phyloP scores from a whole-genome alignment of 2,329 filamentous ascomycete species.

The Chrysoporthe deuterocubensis region DNA sequence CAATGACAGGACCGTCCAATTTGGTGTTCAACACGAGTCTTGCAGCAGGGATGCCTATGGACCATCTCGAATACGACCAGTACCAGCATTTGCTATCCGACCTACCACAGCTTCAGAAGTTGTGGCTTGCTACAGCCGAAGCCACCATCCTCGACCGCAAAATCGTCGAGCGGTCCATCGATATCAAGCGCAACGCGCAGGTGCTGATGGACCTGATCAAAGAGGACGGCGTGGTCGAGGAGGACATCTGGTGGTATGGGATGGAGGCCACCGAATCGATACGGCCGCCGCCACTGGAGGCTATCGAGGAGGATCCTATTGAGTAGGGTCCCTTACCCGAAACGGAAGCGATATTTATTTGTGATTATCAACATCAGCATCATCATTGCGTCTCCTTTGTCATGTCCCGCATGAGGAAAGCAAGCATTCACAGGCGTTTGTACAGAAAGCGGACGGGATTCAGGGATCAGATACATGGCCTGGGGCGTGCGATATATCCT shows the following conservation, averaged over 20 bases:
- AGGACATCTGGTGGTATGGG: conserved; percentile 68
- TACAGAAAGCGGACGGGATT: not conserved
- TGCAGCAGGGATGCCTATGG: conserved; percentile 66
- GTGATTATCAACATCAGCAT: conserved; percentile 14
- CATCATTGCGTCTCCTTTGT: conserved; percentile 25
- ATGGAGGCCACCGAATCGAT: conserved; percentile 58
- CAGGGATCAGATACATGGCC: conserved; percentile 6
- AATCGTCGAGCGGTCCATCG: conserved; percentile 60
- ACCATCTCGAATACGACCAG: conserved; percentile 54
- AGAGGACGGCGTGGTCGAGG: conserved; percentile 61
- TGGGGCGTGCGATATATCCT: conserved; percentile 11
- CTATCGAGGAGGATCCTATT: conserved; percentile 56
- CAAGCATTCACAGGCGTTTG: conserved; percentile 25
- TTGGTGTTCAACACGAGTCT: conserved; percentile 63
- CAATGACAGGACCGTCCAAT: conserved; percentile 39
- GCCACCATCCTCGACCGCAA: conserved; percentile 62
- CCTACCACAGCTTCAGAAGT: conserved; percentile 60
- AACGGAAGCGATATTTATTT: not conserved
- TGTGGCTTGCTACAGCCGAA: conserved; percentile 68
- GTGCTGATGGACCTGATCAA: conserved; percentile 68
- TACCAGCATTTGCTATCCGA: conserved; percentile 56
- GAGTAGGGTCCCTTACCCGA: conserved; percentile 34
- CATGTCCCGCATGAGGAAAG: conserved; percentile 10
- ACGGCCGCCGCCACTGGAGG: conserved; percentile 54
- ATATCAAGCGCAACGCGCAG: conserved; percentile 67